Conservation (phyloP, 2,329 filamentous ascomycete genomes). For the Claviceps citrina region DNA sequence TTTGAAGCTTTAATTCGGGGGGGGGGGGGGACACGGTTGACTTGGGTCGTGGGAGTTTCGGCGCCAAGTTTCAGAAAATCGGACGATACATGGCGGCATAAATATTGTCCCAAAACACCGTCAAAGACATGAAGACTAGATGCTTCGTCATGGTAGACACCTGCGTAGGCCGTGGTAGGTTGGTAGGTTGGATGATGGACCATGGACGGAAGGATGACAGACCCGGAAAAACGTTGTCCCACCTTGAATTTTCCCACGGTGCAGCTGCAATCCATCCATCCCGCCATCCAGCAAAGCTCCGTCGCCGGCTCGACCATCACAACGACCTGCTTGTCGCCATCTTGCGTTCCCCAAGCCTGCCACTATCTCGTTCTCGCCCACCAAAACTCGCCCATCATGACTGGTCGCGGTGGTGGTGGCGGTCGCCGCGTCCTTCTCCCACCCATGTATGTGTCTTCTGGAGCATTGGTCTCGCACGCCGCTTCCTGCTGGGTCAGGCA, state of each 20-base stretch:
- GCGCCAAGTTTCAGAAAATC: no score
- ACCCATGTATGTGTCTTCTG: constrained; percentile 30
- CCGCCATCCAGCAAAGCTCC: constrained; percentile 1
- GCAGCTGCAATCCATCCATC: no score
- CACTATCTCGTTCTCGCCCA: neutral
- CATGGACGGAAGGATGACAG: no score
- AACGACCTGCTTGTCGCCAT: constrained; percentile 3
- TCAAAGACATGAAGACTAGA: no score
- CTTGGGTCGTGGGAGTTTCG: neutral
- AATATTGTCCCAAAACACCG: no score
- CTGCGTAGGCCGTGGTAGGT: no score
- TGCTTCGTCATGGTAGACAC: no score
- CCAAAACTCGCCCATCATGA: constrained; percentile 27
- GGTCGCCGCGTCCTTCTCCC: constrained; percentile 45
- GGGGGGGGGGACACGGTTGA: no score
- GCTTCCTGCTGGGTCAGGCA: no score
- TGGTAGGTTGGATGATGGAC: no score
- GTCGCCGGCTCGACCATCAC: neutral
- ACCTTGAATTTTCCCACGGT: constrained; percentile 5
- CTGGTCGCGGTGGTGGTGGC: constrained; percentile 43
- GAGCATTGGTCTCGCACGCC: no score
- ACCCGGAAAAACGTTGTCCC: constrained; percentile 5
- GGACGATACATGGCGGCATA: no score
- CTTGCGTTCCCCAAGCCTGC: neutral
- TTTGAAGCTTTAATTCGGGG: constrained; percentile 1